phyloP scores from a whole-genome alignment of 1,139 yeast genomes.

The Pichia cactophila region DNA sequence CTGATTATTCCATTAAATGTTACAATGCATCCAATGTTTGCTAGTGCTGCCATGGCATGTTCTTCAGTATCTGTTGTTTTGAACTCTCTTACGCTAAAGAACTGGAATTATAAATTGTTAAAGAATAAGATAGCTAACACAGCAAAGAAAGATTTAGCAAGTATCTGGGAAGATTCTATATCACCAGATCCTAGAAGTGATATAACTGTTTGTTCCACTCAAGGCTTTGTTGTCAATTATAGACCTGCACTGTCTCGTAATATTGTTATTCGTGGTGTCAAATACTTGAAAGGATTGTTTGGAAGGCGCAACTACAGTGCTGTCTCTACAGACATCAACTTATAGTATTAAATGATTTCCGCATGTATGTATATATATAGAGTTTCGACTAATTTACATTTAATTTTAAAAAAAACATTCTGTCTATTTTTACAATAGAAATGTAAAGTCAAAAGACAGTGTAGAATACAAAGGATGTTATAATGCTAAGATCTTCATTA shows the following conservation, averaged over 20 bases:
- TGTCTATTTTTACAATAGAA: not conserved
- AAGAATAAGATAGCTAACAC: not conserved
- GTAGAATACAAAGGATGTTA: too few species aligned
- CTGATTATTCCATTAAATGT: conserved; percentile 69
- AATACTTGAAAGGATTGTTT: not conserved
- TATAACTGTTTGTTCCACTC: conserved; percentile 3
- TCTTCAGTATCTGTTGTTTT: conserved; percentile 85
- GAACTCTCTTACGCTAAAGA: conserved; percentile 64
- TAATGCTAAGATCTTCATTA: not conserved
- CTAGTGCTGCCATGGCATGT: conserved; percentile 90
- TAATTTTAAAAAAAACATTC: not conserved
- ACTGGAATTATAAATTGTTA: conserved; percentile 39
- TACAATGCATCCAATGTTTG: conserved; percentile 78
- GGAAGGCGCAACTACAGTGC: not conserved
- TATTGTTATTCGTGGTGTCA: not conserved
- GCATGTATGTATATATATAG: too few species aligned
- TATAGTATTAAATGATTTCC: not conserved
- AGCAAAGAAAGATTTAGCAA: not conserved
- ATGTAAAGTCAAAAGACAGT: too few species aligned
- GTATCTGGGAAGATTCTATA: conserved; percentile 9
- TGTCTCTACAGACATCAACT: not conserved
- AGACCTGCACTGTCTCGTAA: not conserved
- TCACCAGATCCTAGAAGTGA: conserved; percentile 4
- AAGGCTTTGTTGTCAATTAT: conserved; percentile 6
- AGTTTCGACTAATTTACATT: too few species aligned